Evolutionary conservation across 768 basidiomycete genomes (phyloP).

Genomic region (Mycena amicta): DNA sequence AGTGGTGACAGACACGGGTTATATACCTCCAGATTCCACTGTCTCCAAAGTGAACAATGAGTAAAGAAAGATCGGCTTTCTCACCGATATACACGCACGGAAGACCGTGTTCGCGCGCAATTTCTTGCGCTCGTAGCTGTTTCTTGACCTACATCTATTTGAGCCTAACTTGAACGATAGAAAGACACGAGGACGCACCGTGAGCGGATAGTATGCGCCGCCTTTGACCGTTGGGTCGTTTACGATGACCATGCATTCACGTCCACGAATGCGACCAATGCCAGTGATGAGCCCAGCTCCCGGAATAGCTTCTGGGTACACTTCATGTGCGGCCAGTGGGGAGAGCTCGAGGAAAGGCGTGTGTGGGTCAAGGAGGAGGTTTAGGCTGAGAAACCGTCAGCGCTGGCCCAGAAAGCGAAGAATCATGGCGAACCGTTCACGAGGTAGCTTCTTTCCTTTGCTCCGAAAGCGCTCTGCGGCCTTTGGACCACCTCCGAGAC

Average conservation of each 20-base stretch:
- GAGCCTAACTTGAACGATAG: background rate
- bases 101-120: constrained; percentile 86
- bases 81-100: constrained; percentile 92
- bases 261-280: constrained; percentile 73
- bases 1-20: constrained; percentile 3
- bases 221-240: constrained; percentile 96
- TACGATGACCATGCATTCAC: constrained; percentile 87
- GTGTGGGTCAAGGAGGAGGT: constrained; percentile 77
- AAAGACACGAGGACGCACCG: constrained; percentile 35
- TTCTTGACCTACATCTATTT: constrained; percentile 74
- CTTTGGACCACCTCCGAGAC: constrained; percentile 74
- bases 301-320: constrained; percentile 80
- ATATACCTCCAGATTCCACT: constrained; percentile 86
- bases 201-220: constrained; percentile 89
- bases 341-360: constrained; percentile 92
- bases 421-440: constrained; percentile 65
- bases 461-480: constrained; percentile 73
- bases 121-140: constrained; percentile 90
- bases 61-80: constrained; percentile 27
- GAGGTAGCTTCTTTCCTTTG: constrained; percentile 80
- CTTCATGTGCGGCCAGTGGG: constrained; percentile 81
- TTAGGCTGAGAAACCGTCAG: constrained; percentile 48
- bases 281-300: constrained; percentile 92
- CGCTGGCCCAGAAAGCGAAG: background rate
- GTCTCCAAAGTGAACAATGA: constrained; percentile 12